Base-by-base conservation (phyloP, 805 yeast genomes). In the Kazachstania taianensis region DNA sequence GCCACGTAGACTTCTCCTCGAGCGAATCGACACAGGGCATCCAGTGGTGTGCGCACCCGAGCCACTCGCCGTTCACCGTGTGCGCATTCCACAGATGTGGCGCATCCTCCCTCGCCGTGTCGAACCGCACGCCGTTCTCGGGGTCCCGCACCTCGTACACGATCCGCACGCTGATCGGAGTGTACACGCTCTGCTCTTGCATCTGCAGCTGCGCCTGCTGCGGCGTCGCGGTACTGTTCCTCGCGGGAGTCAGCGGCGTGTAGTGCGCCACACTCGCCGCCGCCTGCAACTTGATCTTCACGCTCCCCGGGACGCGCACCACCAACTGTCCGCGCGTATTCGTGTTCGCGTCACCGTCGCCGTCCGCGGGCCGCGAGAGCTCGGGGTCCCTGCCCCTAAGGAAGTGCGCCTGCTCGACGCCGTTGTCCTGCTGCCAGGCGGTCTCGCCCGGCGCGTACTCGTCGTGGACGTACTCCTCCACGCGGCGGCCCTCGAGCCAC, bases 21-120 rank as follows among this genome's bases (percentile, higher is more conserved):
- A 86, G 57, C 30, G 80, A 82, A 44, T 92, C 96, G 5, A 92
- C 70, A 53, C 98, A 92, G 0, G 99, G 99, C 33, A 92, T 81
- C 99, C 99, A 92, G n/a, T 86, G 80, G 2, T 95, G 83, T 0
- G 97, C 82, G 12, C 92, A 74, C 3, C 81, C 69, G 13, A 85
- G 84, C 30, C 78, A 59, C 20, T 84, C 86, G 4, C 83, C 69
- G 50, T 89, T 87, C 2, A 74, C 67, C 0, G 97, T 89, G 57
- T 81, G 86, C 2, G 84, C 94, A 50, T 80, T 92, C 94, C 95
- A 85, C 32, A 62, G 59, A 24, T 63, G 57, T 59, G 39, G 67
- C 54, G 42, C 66, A 7, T 50, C 49, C 19, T 50, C 49, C 14
- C 58, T 36, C 6, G 45, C 65, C 2, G 77, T 63, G 32, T 69